These are phyloP conservation scores for Fusarium sp. DNA, from an alignment of 2,329 filamentous ascomycete genomes.

Conservation along the genomic window DNA sequence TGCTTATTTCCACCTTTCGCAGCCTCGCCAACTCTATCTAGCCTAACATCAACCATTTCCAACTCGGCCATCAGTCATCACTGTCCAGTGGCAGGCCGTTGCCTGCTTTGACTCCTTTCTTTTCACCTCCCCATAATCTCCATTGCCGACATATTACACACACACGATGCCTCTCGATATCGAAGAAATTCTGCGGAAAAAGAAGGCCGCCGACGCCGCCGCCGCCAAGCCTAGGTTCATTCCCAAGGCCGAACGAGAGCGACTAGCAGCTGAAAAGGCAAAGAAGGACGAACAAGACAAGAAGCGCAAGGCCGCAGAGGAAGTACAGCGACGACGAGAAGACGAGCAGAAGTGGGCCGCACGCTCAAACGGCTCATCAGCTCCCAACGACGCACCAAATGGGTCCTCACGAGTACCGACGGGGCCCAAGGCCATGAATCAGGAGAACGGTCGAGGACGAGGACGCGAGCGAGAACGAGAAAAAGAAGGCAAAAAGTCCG, in stretches of 20 bases:
- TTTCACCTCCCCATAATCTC: not conserved
- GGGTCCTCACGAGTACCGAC: conserved; percentile 70
- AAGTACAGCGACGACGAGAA: conserved; percentile 81
- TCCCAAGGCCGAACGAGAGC: conserved; percentile 86
- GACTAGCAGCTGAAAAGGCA: conserved; percentile 83
- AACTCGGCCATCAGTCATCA: conserved; percentile 21
- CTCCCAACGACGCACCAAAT: conserved; percentile 44
- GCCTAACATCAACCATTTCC: conserved; percentile 15
- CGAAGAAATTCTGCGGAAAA: conserved; percentile 87
- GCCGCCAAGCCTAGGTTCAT: conserved; percentile 91
- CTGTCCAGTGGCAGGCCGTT: conserved; percentile 1
- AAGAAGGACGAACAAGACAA: conserved; percentile 77
- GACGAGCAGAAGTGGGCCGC: conserved; percentile 65
- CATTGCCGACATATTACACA: not conserved
- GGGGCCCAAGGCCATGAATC: conserved; percentile 77
- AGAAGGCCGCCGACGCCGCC: conserved; percentile 87
- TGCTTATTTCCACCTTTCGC: conserved; percentile 17
- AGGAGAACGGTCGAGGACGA: conserved; percentile 61
- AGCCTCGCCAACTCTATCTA: conserved; percentile 41
- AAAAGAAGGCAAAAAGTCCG: conserved; percentile 55
- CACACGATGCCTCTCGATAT: conserved; percentile 74
- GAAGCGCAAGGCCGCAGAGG: conserved; percentile 62
- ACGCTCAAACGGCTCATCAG: conserved; percentile 49
- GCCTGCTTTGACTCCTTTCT: not conserved
- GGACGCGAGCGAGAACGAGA: conserved; percentile 58